Evolutionary conservation across 768 basidiomycete species (phyloP).

Genomic region (Amanita pseudoporphyria): DNA sequence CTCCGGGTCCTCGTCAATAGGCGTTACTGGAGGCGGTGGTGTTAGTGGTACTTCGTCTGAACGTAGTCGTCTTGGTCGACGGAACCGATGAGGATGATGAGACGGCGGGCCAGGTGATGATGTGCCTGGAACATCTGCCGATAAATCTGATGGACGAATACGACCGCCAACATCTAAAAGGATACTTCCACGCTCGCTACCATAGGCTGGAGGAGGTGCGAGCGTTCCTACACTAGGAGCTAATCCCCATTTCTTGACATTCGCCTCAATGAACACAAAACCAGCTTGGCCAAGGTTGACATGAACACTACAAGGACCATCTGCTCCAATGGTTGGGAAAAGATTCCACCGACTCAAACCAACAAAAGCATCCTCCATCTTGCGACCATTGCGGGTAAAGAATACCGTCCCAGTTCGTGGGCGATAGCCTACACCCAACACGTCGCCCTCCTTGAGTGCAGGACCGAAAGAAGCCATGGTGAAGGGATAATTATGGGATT

Average conservation of each 20-base stretch:
- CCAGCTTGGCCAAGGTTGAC: conserved; percentile 97
- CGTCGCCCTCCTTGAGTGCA: conserved; percentile 84
- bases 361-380: conserved; percentile 91
- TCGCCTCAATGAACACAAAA: conserved; percentile 98
- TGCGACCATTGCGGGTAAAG: conserved; percentile 96
- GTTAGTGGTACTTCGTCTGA: conserved; percentile 31
- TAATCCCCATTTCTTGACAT: conserved; percentile 99
- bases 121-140: conserved; percentile 30
- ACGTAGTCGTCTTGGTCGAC: conserved; percentile 38
- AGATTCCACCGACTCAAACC: conserved; percentile 88
- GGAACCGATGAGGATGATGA: conserved; percentile 52
- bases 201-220: conserved; percentile 96
- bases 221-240: conserved; percentile 96
- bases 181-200: conserved; percentile 93
- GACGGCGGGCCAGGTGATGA: conserved; percentile 41
- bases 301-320: conserved; percentile 93
- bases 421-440: conserved; percentile 91
- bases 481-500: conserved; percentile 96
- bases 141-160: conserved; percentile 27
- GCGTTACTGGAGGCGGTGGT: conserved; percentile 65
- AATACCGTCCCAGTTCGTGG: conserved; percentile 98
- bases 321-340: conserved; percentile 95
- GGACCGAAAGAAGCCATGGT: conserved; percentile 79
- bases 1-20: conserved; percentile 58
- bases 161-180: conserved; percentile 83